Base-by-base conservation (phyloP, 2,329 filamentous ascomycete species). In the Fusarium kyushuense region DNA sequence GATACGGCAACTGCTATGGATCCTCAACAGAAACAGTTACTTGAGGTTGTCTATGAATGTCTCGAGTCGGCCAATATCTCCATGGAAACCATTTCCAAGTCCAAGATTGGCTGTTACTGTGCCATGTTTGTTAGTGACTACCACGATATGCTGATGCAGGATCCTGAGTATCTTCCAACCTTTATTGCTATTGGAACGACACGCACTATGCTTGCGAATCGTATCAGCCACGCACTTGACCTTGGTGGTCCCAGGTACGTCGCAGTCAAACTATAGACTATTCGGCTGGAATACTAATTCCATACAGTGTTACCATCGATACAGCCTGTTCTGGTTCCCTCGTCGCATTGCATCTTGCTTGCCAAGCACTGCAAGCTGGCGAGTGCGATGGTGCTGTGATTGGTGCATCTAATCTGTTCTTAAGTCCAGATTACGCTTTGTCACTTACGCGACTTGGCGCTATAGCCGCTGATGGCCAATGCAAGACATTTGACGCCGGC, bases 401-500 rank as follows among this genome's bases (percentile, higher is more conserved):
- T 48, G 75, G 74, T 30, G 75, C 75, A 55, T 73, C 70, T 2
- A 78, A 77, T 54, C 61, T 78, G n/a, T 71, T 75, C 47, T 23
- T 72, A 14, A 68, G 66, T 21, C 70, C 69, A 11, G 72, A 75
- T 42, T 70, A 71, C 63, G 70, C 75, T 14, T 38, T 75, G 17
- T 69, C 60, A 9, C 65, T 73, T 35, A 71, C 73, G 2, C 56
- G 68, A 17, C 58, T 70, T 2, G 72, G 72, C 2, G 72, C 74
- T 27, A 66, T 76, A 6, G 72, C 73, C 12, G 74, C 78, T 7
- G 76, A 79, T 5, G 76, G 78, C n/a, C 65, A 67, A 38, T 80
- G 75, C 29, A 79, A 80, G 55, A 82, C 83, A 17, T 87, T 84
- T 72, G 87, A 87, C 66, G 73, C 77, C 9, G 78, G 78, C 6